Conservation (phyloP, 208 protist species). For the Wallacemonas collosoma region DNA sequence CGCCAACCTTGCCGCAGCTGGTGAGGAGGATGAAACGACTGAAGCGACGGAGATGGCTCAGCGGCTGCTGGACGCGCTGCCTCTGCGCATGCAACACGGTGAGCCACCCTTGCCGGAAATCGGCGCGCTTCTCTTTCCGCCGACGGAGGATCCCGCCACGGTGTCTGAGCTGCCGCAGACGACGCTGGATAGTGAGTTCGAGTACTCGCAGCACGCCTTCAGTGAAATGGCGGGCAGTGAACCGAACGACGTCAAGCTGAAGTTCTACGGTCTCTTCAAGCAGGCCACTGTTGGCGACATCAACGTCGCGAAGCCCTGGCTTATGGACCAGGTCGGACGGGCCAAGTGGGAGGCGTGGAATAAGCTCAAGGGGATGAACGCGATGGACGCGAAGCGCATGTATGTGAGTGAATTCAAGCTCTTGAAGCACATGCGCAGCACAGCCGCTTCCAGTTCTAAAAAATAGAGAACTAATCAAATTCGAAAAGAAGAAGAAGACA, state of each 20-base stretch:
- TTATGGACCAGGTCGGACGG: conserved; percentile 75
- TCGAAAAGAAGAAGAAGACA: conserved; percentile 4
- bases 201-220: conserved; percentile 56
- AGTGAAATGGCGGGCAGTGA: conserved; percentile 36
- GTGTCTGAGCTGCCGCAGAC: conserved; percentile 10
- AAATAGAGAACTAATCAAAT: neutral
- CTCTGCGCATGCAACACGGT: conserved; percentile 51
- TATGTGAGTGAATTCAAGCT: conserved; percentile 78
- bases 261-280: conserved; percentile 89
- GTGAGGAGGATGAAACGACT: conserved; percentile 25
- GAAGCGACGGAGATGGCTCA: conserved; percentile 33
- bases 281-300: conserved; percentile 86
- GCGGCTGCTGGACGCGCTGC: conserved; percentile 39
- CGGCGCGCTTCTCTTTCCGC: conserved; percentile 36
- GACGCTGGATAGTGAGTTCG: conserved; percentile 55
- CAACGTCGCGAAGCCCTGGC: conserved; percentile 68
- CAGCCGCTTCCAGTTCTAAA: neutral
- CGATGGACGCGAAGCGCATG: conserved; percentile 78
- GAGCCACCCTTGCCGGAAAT: conserved; percentile 50
- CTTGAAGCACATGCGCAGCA: conserved; percentile 33
- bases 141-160: conserved; percentile 10
- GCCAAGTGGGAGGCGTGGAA: conserved; percentile 95
- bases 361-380: conserved; percentile 75
- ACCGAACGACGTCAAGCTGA: conserved; percentile 75
- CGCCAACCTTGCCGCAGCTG: neutral